Percentiles rank a stretch among this genome's conserved stretches.
Conservation (phyloP, 106 monocot species). For the Dioscorea alata region DNA sequence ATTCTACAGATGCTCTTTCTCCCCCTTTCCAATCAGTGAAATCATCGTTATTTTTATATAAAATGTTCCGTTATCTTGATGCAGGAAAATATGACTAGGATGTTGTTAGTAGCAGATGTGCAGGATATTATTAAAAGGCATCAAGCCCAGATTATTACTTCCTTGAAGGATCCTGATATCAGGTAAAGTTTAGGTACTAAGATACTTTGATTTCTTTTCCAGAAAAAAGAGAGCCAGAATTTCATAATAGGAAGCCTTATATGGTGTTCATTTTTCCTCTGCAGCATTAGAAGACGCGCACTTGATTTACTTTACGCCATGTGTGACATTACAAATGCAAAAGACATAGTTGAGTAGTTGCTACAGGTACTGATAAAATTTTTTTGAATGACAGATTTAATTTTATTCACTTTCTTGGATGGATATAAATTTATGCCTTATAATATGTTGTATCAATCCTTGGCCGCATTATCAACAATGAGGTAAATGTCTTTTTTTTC, state of each 20-base stretch:
- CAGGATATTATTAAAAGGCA: no score
- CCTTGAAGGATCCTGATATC: slow-evolving; percentile 98
- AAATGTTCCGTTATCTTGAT: slow-evolving; percentile 5
- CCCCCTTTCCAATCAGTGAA: no score
- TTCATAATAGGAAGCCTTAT: no score
- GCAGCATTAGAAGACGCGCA: slow-evolving; percentile 96
- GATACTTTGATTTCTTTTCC: no score
- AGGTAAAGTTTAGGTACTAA: slow-evolving; percentile 40
- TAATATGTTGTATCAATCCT: background rate
- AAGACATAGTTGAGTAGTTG: slow-evolving; percentile 98
- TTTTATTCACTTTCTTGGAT: background rate
- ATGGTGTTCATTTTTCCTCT: background rate
- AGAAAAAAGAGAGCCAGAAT: no score
- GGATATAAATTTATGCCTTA: no score
- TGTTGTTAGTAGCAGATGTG: no score
- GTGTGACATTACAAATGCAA: slow-evolving; percentile 98
- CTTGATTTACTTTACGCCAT: slow-evolving; percentile 99
- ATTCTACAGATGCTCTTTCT: no score
- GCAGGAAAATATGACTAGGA: slow-evolving; percentile 98
- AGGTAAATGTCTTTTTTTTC: slow-evolving; percentile 1
- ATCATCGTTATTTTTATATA: background rate
- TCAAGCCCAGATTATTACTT: no score
- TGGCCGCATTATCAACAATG: background rate
- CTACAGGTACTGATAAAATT: slow-evolving; percentile 53
- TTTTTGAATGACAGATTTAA: background rate